Evolutionary conservation across 75 land plant genomes (phyloP).

Genomic region (Pinus taeda): DNA sequence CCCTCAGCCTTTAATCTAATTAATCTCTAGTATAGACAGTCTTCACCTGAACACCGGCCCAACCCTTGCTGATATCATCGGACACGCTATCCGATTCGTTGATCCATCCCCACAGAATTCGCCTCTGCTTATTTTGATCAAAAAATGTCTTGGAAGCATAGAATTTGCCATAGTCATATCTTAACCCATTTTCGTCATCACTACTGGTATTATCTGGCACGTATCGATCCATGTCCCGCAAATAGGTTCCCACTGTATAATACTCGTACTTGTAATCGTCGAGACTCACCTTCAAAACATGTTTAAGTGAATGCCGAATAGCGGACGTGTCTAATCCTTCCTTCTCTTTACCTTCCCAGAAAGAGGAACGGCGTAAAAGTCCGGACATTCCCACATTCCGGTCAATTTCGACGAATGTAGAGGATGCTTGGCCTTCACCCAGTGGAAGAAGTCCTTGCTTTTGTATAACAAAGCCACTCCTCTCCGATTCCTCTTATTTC

Average conservation of each 20-base stretch:
- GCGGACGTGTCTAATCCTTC: conserved; percentile 40
- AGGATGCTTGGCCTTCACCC: conserved; percentile 33
- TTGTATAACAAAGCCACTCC: conserved; percentile 40
- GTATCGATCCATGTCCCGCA: conserved; percentile 8
- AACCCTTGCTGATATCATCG: conserved; percentile 57
- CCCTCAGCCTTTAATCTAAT: too few relatives aligned
- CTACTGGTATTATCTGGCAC: conserved; percentile 5
- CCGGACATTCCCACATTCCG: conserved; percentile 88
- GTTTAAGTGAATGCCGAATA: conserved; percentile 35
- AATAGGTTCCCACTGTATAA: conserved; percentile 22
- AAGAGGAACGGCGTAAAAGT: conserved; percentile 65
- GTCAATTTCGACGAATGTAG: conserved; percentile 31
- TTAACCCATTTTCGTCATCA: conserved; percentile 33
- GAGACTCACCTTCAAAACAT: conserved; percentile 63
- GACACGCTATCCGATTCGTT: conserved; percentile 43
- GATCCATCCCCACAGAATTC: conserved; percentile 73
- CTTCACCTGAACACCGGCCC: conserved; percentile 67
- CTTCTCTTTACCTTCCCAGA: too few relatives aligned
- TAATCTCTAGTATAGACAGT: background rate
- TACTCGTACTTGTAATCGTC: conserved; percentile 19
- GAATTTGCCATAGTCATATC: conserved; percentile 83
- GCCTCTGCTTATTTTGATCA: conserved; percentile 40
- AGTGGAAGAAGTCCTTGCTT: conserved; percentile 47
- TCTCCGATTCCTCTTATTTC: conserved; percentile 11
- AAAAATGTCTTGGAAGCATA: conserved; percentile 80